These are phyloP conservation scores for Blastobotrys buckinghamii DNA, from an alignment of 1,139 yeast genomes.

Conservation along the genomic window DNA sequence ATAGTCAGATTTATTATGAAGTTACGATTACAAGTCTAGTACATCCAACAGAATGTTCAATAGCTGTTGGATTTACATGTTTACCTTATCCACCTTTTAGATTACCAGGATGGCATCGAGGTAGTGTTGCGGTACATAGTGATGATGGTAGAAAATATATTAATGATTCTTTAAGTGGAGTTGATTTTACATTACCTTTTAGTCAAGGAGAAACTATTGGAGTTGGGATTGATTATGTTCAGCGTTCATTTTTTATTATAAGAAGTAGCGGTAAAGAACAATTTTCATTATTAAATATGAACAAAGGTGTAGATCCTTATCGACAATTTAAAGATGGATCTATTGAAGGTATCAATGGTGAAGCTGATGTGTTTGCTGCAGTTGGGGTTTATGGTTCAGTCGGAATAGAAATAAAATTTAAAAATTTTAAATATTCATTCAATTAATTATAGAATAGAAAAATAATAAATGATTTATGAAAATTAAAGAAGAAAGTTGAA, in stretches of 20 bases:
- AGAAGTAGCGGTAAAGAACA: slow-evolving; percentile 23
- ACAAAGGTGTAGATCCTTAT: slow-evolving; percentile 18
- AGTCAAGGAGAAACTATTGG: slow-evolving; percentile 25
- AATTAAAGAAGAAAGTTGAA: neutral
- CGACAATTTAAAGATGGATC: slow-evolving; percentile 22
- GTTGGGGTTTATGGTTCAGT: slow-evolving; percentile 28
- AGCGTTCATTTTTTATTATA: slow-evolving; percentile 20
- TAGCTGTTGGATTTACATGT: slow-evolving; percentile 28
- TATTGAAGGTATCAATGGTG: slow-evolving; percentile 23
- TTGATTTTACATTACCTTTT: slow-evolving; percentile 22
- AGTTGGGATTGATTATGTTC: slow-evolving; percentile 24
- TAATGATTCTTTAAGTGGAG: slow-evolving; percentile 25
- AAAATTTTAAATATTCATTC: slow-evolving; percentile 14
- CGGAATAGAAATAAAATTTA: slow-evolving; percentile 25
- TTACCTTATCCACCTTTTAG: slow-evolving; percentile 29
- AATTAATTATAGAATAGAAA: neutral
- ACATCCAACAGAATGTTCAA: slow-evolving; percentile 19
- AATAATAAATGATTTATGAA: neutral
- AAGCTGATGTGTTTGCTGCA: slow-evolving; percentile 26
- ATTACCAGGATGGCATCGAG: slow-evolving; percentile 31
- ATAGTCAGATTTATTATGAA: slow-evolving; percentile 24
- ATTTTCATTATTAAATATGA: slow-evolving; percentile 19
- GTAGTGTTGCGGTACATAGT: slow-evolving; percentile 28
- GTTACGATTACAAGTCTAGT: slow-evolving; percentile 22
- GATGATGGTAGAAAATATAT: slow-evolving; percentile 30